These are phyloP conservation scores for Euphorbia celastroides DNA, from an alignment of 441 rosid species.

Conservation along the genomic window DNA sequence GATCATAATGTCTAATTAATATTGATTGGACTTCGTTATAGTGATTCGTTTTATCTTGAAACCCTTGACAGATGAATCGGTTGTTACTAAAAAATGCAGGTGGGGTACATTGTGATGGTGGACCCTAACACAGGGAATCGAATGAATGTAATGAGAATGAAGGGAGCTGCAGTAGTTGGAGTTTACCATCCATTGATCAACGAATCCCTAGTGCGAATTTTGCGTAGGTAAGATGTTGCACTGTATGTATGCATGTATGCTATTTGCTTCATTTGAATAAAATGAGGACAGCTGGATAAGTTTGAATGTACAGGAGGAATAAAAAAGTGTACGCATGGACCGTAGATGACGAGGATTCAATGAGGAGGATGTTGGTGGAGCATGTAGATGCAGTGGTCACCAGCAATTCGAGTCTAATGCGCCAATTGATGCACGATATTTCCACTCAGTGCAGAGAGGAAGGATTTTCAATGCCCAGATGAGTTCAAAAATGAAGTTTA, in stretches of 20 bases:
- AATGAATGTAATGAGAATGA: constrained; percentile 62
- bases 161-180: constrained; percentile 71
- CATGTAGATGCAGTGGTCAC: constrained; percentile 77
- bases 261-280: too few relatives aligned
- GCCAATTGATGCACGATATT: constrained; percentile 57
- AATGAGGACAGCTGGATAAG: background rate
- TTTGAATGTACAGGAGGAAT: constrained; percentile 39
- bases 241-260: too few relatives aligned
- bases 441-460: constrained; percentile 70
- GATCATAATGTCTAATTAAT: background rate
- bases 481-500: too few relatives aligned
- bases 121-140: constrained; percentile 57
- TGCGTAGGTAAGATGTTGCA: constrained; percentile 52
- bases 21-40: background rate
- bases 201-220: constrained; percentile 44
- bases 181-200: constrained; percentile 71
- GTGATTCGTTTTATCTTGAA: background rate
- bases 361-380: constrained; percentile 63
- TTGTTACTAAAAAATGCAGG: constrained; percentile 35
- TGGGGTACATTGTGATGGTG: constrained; percentile 84
- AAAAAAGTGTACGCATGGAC: constrained; percentile 89
- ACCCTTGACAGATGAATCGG: background rate
- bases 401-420: constrained; percentile 60
- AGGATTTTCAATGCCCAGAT: constrained; percentile 44
- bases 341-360: constrained; percentile 69